Percentiles rank a stretch among this genome's conserved stretches.
These are phyloP conservation scores for Rhizophora apiculata DNA, from an alignment of 345 rosid genomes.

Conservation along the genomic window DNA sequence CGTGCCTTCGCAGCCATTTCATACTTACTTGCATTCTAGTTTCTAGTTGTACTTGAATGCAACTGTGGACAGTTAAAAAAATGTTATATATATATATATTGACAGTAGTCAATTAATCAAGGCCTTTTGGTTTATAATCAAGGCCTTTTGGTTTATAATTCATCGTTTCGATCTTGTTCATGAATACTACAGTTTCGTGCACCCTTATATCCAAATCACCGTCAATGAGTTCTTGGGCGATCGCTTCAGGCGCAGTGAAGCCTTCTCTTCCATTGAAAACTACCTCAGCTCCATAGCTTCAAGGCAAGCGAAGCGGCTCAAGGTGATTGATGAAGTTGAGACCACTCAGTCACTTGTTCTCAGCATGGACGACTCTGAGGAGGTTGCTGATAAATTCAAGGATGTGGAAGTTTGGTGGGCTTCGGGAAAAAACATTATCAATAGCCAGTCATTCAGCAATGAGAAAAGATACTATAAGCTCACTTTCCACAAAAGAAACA, in stretches of 20 bases:
- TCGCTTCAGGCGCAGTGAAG: slow-evolving; percentile 43
- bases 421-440: slow-evolving; percentile 12
- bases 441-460: slow-evolving; percentile 16
- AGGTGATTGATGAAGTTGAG: slow-evolving; percentile 36
- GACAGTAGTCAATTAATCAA: no score
- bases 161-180: no score
- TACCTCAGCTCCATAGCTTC: slow-evolving; percentile 47
- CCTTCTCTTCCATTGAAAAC: slow-evolving; percentile 45
- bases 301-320: slow-evolving; percentile 43
- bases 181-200: slow-evolving; percentile 7
- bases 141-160: no score
- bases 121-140: no score
- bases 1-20: no score
- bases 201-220: slow-evolving; percentile 50
- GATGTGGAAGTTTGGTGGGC: slow-evolving; percentile 52
- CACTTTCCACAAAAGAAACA: slow-evolving; percentile 36
- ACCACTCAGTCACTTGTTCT: slow-evolving; percentile 45
- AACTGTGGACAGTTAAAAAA: no score
- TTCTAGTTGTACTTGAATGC: no score
- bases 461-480: slow-evolving; percentile 41
- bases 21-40: no score
- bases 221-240: slow-evolving; percentile 48
- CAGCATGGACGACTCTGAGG: slow-evolving; percentile 58
- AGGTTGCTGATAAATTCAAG: slow-evolving; percentile 45
- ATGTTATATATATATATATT: no score